Base-by-base conservation (phyloP, 805 yeast species). In the Cyberlindnera euphorbiiphila region DNA sequence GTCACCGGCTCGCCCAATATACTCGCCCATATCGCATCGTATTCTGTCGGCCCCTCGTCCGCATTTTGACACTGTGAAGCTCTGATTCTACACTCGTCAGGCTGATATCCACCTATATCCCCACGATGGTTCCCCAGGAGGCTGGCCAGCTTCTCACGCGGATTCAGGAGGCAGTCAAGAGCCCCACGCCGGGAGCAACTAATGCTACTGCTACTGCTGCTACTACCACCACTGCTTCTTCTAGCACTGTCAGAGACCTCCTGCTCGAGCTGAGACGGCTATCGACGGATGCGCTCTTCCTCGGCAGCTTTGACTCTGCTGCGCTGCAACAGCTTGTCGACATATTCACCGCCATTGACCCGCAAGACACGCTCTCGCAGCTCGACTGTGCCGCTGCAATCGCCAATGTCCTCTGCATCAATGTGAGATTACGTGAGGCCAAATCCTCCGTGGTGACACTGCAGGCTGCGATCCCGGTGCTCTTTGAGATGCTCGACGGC, bases 351-450 rank as follows among this genome's bases (percentile, higher is more conserved):
- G 22, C 28, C 9, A 12, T 46, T 12, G 37, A 32, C 7, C 22
- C 32, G 3, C 9, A 9, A 4, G 40, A 40, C 9, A 19, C 41
- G 9, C 29, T 25, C 8, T 49, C 48, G 6, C 51, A 48, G 27
- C 31, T 54, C 8, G 54, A 50, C 23, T 30, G 48, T 5, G 45
- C 47, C 7, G 43, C 55, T 5, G 33, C 50, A 2, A 37, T 55
- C 12, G 44, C 54, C 4, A 55, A 55, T 27, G 37, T 51, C 4
- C 41, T 55, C 9, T 38, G 45, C 15, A 30, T 43, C 15, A 54
- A 55, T 32, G 43, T 35, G 2, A 6, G 30, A 4, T 26, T 54
- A 6, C 44, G 56, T 25, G 34, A 36, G 14, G 31, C 37, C 16
- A 23, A n/a, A 9, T 7, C 24, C 6, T 14, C 42, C 2, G 22